Evolutionary conservation across 306 rosid species (phyloP), one percentile per base, ranked within the genome.

Genomic region (Citrullus mucosospermus): DNA sequence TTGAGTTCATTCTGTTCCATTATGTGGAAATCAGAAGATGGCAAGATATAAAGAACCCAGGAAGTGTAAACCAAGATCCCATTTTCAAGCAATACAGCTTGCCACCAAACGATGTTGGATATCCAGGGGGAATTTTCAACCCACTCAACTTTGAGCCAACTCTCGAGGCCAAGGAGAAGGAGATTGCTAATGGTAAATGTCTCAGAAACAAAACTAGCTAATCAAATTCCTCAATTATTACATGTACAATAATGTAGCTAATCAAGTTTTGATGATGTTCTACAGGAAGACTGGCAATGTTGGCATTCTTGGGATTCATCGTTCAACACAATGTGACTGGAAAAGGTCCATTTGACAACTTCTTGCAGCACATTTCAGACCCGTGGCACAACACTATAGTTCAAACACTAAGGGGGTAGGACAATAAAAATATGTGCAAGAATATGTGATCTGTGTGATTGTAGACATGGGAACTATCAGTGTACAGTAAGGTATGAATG

Each of bases 311-410:
- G 87, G 99, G 98, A 56, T 92, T 96, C 79, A 18, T 96, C 9
- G 79, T 96, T 86, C 99, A 96, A 67, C 93, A 96, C 93, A 96
- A 92, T 3, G 91, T 91, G 81, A 88, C 93, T 10, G 98, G 97
- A 7, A 62, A 92, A 80, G 99, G 98, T 10, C 99, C 99, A 58
- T 96, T 96, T 78, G 98, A 96, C 66, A 96, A 96, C 92, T 84
- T 96, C 28, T 72, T 92, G 90, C 99, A 92, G 98, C 98, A 96
- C 87, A 28, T 96, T 17, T 87, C 97, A 0, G 99, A 92, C 79
- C 99, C 99, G 83, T 96, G 99, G 99, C 99, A 96, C 91, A 96
- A 96, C 93, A 96, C 97, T 81, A 92, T 96, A 71, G 57, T 96
- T 81, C 93, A 96, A 77, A 96, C 96, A 71, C 66, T 96, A 2